Conservation (phyloP, 495 filamentous ascomycete genomes). For the Parathielavia appendiculata region DNA sequence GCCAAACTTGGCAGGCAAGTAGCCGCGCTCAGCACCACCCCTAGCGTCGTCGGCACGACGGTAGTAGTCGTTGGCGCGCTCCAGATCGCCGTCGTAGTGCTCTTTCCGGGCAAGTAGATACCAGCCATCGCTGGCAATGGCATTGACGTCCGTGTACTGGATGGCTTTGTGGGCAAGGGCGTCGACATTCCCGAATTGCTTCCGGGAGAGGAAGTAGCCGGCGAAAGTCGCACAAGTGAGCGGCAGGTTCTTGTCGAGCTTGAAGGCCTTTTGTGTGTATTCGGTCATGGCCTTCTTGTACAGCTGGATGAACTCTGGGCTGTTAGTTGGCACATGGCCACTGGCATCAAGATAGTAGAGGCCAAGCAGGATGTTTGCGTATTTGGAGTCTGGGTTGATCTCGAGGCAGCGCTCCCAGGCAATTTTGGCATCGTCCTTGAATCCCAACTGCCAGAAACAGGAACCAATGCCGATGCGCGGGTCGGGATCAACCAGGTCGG, state of each 20-base stretch:
- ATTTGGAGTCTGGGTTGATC: conserved; percentile 82
- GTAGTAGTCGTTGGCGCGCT: conserved; percentile 75
- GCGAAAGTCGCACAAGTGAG: conserved; percentile 87
- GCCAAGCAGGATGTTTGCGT: conserved; percentile 84
- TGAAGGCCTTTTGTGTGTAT: conserved; percentile 90
- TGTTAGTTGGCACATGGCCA: conserved; percentile 67
- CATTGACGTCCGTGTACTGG: conserved; percentile 89
- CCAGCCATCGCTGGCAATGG: conserved; percentile 94
- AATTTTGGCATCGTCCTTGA: conserved; percentile 82
- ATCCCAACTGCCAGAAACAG: conserved; percentile 90
- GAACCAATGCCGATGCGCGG: conserved; percentile 92
- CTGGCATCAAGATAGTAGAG: conserved; percentile 82
- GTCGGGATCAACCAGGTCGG: conserved; percentile 87
- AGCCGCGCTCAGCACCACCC: conserved; percentile 81
- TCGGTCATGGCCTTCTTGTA: conserved; percentile 93
- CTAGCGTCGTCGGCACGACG: conserved; percentile 80
- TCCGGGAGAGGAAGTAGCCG: conserved; percentile 76
- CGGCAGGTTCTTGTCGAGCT: conserved; percentile 88
- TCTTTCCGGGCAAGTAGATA: conserved; percentile 86
- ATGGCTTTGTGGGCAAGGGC: conserved; percentile 86
- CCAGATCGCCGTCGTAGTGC: conserved; percentile 64
- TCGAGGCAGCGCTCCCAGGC: conserved; percentile 88
- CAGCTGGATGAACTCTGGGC: conserved; percentile 66
- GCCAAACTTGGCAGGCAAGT: conserved; percentile 88
- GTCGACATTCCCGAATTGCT: conserved; percentile 71